Base-by-base conservation (phyloP, 1,139 yeast genomes). In the Hemisphaericaspora lyxosophila region DNA sequence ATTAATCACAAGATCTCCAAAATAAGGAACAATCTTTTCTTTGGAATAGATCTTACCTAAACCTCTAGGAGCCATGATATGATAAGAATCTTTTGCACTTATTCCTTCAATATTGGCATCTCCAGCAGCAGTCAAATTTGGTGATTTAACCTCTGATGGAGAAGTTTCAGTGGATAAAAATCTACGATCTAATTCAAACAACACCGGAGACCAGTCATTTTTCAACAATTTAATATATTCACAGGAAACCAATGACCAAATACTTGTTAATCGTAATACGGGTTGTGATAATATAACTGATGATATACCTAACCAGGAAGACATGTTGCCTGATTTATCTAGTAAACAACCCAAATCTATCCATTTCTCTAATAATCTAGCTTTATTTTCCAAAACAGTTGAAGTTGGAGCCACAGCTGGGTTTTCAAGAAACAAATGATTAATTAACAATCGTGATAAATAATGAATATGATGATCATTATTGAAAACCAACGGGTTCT, bases 181-280 rank as follows among this genome's bases (percentile, higher is more conserved):
- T 47, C 95, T 74, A 53, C 95, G 73, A 48, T 88, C 95, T 33
- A 90, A 69, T 55, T 90, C 97, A 61, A 86, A 88, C 19, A 89
- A 82, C 18, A 92, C 95, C 1, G 95, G 96, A 0, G 95, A 88
- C 97, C 97, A 92, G 51, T 86, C 95, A 42, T 82, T 81, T 36
- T 82, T 78, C 31, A 89, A 78, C 5, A 79, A 66, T 44, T 78
- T 80, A 39, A 87, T 64, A 35, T 78, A 71, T 26, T 76, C 78
- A 12, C 73, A 70, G 9, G 86, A 77, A 4, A 90, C 87, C 40
- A 72, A 67, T 7, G 84, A 68, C 98, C 98, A 92, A 3, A 89
- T 75, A 45, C 77, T 75, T 19, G 77, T 67, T 36, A 92, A 66
- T 46, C 98, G 73, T 42, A 90, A 64, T 3, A 90, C 73, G 0